Conservation (phyloP, 345 rosid species). For the Heritiera fomes region DNA sequence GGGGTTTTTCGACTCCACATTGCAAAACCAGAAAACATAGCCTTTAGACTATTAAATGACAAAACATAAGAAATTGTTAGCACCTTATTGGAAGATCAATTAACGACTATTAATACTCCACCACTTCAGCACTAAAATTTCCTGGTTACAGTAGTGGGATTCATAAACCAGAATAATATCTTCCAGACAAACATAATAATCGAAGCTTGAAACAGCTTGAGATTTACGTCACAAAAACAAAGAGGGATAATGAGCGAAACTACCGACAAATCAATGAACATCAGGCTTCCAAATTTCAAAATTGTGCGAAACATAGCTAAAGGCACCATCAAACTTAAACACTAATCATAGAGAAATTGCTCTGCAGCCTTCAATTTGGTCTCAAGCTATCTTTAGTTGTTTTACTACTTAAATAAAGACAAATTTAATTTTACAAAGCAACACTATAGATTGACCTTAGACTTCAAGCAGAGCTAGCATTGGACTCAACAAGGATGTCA, state of each 20-base stretch:
- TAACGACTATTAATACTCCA: not conserved
- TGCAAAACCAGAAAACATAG: not conserved
- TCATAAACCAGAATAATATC: not conserved
- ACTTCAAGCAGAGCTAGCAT: not conserved
- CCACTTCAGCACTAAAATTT: not conserved
- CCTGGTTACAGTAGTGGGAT: not conserved
- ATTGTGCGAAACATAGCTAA: not conserved
- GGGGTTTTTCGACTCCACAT: not conserved
- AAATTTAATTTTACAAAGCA: not conserved
- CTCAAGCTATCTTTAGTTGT: not conserved
- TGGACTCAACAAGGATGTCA: not conserved
- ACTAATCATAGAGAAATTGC: not conserved
- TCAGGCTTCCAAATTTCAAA: not conserved
- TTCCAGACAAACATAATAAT: not conserved
- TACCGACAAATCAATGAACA: not conserved
- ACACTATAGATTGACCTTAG: not conserved
- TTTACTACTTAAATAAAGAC: not conserved
- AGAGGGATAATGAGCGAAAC: not conserved
- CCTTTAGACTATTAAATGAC: not conserved
- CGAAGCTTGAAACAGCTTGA: not conserved
- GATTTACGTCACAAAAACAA: not conserved
- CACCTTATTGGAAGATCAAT: not conserved
- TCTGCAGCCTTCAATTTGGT: not conserved
- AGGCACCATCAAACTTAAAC: not conserved
- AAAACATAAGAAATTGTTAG: not conserved